phyloP scores from a whole-genome alignment of 768 basidiomycete species.

The Mycena leptocephala region DNA sequence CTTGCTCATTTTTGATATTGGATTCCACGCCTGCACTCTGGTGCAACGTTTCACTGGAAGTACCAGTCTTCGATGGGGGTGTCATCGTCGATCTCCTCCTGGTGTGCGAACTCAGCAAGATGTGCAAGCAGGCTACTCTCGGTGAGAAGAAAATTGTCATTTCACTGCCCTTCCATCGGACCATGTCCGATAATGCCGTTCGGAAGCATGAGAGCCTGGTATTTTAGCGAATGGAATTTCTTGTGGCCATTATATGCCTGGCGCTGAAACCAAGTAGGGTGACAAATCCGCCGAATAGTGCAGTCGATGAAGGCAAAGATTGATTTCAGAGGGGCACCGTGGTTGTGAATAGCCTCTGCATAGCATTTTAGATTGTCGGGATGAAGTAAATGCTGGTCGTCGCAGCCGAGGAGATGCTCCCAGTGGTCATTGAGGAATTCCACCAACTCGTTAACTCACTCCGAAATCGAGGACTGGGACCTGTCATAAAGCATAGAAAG shows the following conservation, averaged over 20 bases:
- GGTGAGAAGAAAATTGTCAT: constrained; percentile 36
- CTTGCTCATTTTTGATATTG: too few relatives aligned
- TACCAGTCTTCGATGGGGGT: constrained; percentile 7
- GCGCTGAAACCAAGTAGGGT: constrained; percentile 31
- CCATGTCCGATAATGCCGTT: constrained; percentile 42
- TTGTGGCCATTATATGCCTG: constrained; percentile 43
- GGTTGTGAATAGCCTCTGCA: constrained; percentile 27
- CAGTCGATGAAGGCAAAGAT: constrained; percentile 38
- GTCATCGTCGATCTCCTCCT: background rate
- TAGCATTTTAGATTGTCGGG: constrained; percentile 28
- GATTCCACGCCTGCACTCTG: too few relatives aligned
- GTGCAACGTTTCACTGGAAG: too few relatives aligned
- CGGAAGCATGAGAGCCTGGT: constrained; percentile 38
- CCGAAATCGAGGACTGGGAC: constrained; percentile 35
- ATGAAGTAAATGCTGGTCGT: constrained; percentile 20
- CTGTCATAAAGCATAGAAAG: constrained; percentile 33
- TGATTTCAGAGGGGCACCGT: constrained; percentile 17
- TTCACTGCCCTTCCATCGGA: constrained; percentile 30
- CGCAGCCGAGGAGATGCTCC: constrained; percentile 39
- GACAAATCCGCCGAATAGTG: constrained; percentile 39
- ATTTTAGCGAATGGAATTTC: constrained; percentile 42
- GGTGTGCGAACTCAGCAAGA: constrained; percentile 1
- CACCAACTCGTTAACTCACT: constrained; percentile 33
- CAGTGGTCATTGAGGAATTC: constrained; percentile 34
- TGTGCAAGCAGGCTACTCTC: constrained; percentile 7